Base-by-base conservation (phyloP, 305 asterid genomes). In the Vinca major region DNA sequence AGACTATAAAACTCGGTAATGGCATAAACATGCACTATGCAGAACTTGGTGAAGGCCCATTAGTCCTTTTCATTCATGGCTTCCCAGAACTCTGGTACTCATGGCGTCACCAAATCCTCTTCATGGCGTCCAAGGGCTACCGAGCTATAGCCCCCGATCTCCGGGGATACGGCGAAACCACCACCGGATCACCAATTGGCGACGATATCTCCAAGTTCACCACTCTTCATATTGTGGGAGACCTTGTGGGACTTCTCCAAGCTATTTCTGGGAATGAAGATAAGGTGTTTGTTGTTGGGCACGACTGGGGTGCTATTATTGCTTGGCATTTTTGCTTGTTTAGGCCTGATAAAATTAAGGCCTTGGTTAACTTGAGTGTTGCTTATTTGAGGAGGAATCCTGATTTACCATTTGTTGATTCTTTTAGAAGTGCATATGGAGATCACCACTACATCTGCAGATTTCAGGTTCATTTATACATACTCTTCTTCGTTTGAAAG, bases 301-400 rank as follows among this genome's bases (percentile, higher is more conserved):
- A 74, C 47, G 78, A 74, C 51, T 74, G 78, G 71, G 78, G 78
- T 16, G 74, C 74, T 1, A 36, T 69, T 10, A 33, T 75, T 2
- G 79, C 75, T 17, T 75, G 75, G 79, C 52, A 39, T 10, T 57
- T 75, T 26, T 64, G 74, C 61, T 41, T 69, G 67, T 17, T 74
- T 37, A 63, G 78, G 74, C 78, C 78, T 0, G 75, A 71, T 36
- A 65, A 66, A 54, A 43, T 71, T 2, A 71, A 71, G 41, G 75
- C 75, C 12, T 37, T 65, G 21, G 69, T 65, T 47, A 65, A 65
- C 5, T 45, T 66, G 57, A 71, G 75, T 11, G 75, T 71, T 17
- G 57, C 68, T 12, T 63, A 20, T 65, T 6, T 39, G 7, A 69
- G 40, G 5, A 64, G 75, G 58, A 55, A 54, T 19, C 75, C 70